These are phyloP conservation scores for Fulvia fulva DNA, from an alignment of 2,329 filamentous ascomycete genomes.

Conservation along the genomic window DNA sequence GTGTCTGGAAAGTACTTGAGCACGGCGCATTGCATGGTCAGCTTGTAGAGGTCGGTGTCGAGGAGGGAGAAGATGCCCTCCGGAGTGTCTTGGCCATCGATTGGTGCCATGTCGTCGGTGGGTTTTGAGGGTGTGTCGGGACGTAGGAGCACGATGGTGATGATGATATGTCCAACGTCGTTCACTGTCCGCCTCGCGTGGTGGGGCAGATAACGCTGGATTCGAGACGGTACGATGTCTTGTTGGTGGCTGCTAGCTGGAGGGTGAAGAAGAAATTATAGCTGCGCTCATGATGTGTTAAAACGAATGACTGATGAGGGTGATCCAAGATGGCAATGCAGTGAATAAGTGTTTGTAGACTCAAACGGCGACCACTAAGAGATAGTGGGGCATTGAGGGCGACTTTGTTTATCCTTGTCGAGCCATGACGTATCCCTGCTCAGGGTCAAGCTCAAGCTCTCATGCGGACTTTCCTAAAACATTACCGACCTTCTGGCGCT, in stretches of 20 bases:
- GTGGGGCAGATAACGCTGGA: background rate
- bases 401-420: background rate
- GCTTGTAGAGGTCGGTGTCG: conserved; percentile 75
- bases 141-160: background rate
- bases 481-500: background rate
- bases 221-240: background rate
- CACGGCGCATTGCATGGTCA: conserved; percentile 98
- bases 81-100: conserved; percentile 19
- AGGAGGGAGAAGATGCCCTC: conserved; percentile 44
- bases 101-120: conserved; percentile 18
- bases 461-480: conserved; percentile 1
- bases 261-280: background rate
- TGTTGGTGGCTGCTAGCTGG: background rate
- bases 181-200: background rate
- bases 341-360: background rate
- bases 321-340: background rate
- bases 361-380: background rate
- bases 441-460: background rate
- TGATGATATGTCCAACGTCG: no score
- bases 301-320: background rate
- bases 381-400: background rate
- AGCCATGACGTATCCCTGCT: background rate
- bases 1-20: conserved; percentile 82
- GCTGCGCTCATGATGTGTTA: background rate
- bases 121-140: background rate